Evolutionary conservation across 1,284 basidiomycete species (phyloP), one percentile per base, ranked within the genome.

Genomic region (Cystobasidiaceae sp.): DNA sequence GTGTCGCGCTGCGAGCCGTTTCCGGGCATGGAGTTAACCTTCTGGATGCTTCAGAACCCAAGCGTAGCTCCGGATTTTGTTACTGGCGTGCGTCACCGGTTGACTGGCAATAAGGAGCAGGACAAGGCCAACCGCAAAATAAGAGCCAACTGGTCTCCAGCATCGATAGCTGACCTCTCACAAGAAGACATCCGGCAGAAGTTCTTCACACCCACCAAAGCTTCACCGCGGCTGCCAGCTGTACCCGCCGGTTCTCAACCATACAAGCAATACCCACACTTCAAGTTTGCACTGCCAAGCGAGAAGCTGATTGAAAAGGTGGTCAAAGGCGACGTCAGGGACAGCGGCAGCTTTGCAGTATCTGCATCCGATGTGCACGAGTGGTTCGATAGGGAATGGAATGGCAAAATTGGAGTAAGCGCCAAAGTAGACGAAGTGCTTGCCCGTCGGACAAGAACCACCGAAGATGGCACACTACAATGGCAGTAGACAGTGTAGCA

Each of bases 51-150:
- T 30, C 19, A 74, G 75, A 73, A 86, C 84, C 67, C 86, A 84
- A 37, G 89, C 83, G 56, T 71, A 6, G 71, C 74, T 72, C 81
- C 85, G 27, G 93, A 97, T 78, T 96, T 97, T 77, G 74, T 80
- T 60, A 85, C 83, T 21, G 93, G 93, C 28, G 88, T 96, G 37
- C 84, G 81, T 15, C 82, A 86, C 48, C 83, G 90, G 28, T 78
- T 97, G 32, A 77, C 88, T 46, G 78, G 85, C n/a, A 90, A 87
- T 75, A 76, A 71, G 60, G 78, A 74, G 70, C 70, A 71, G 64
- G 75, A 79, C 66, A 67, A 64, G 32, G 39, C 27, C 27, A 46
- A 46, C 9, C 39, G 60, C 8, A 39, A 43, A 19, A 17, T 34
- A 2, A 41, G 66, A 55, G 85, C 88, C 2, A 71, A 76, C 8